A percentile compares a stretch with the other conserved stretches of the same genome.
Evolutionary conservation across 345 rosid genomes (phyloP).

Genomic region (Trapa bicornis): DNA sequence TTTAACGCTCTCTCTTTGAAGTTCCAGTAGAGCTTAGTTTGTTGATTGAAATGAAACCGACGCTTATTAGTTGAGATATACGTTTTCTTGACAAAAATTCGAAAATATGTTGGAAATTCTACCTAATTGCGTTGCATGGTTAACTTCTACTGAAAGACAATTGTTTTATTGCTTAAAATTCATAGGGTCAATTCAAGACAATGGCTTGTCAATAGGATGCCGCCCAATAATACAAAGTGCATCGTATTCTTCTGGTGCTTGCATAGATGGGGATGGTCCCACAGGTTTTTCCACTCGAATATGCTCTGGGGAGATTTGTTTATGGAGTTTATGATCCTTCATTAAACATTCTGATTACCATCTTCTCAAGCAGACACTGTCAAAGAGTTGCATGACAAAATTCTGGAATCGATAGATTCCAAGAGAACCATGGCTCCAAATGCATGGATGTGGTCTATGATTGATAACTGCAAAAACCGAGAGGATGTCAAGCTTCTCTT

Average conservation of each 20-base stretch:
- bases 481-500: conserved; percentile 75
- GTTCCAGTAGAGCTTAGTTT: neutral
- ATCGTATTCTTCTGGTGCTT: conserved; percentile 25
- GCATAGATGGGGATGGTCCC: conserved; percentile 16
- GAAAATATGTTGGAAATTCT: no score
- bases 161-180: neutral
- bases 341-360: neutral
- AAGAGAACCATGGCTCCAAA: conserved; percentile 72
- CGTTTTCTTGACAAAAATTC: no score
- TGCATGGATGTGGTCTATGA: conserved; percentile 72
- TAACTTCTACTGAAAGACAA: neutral
- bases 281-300: conserved; percentile 26
- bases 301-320: neutral
- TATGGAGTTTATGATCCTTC: neutral
- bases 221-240: conserved; percentile 15
- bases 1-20: neutral
- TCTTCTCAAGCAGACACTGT: conserved; percentile 40
- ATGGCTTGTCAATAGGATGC: conserved; percentile 7
- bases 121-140: neutral
- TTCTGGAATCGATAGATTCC: conserved; percentile 43
- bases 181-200: conserved; percentile 15
- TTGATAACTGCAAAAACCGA: conserved; percentile 43
- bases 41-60: no score
- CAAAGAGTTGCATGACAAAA: conserved; percentile 55
- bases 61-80: no score